Conservation (phyloP, 345 rosid species). For the Ceriops decandra region DNA sequence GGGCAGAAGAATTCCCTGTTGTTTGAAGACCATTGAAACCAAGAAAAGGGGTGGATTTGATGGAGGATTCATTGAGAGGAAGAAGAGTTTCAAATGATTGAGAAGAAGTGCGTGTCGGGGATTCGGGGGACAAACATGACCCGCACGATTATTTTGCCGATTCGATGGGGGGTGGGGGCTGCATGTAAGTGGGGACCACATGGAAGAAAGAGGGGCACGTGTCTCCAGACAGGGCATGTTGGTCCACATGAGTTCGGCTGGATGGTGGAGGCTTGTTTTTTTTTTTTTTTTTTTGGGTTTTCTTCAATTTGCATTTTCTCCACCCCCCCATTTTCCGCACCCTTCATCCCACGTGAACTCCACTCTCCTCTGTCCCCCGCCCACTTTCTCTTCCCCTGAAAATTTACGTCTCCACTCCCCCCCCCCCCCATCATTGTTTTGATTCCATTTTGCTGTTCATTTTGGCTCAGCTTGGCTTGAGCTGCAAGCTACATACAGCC, state of each 20-base stretch:
- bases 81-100: conserved; percentile 47
- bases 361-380: conserved; percentile 42
- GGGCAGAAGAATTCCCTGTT: no score
- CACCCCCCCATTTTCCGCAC: conserved; percentile 19
- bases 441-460: neutral
- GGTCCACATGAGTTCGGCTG: conserved; percentile 50
- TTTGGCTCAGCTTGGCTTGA: neutral
- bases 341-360: conserved; percentile 44
- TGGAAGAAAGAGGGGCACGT: conserved; percentile 34
- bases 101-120: conserved; percentile 38
- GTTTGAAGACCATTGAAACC: neutral
- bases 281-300: no score
- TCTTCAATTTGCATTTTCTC: conserved; percentile 11
- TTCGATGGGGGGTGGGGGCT: conserved; percentile 27
- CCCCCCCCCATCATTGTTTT: no score
- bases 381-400: no score
- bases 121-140: conserved; percentile 38
- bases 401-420: no score
- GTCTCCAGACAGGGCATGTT: conserved; percentile 49
- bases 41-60: neutral
- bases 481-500: neutral
- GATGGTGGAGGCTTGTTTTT: neutral
- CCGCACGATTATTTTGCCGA: conserved; percentile 26
- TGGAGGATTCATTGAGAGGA: neutral
- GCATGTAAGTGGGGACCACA: conserved; percentile 5